Base-by-base conservation (phyloP, 1,139 yeast genomes). In the Sugiyamaella japonica region DNA sequence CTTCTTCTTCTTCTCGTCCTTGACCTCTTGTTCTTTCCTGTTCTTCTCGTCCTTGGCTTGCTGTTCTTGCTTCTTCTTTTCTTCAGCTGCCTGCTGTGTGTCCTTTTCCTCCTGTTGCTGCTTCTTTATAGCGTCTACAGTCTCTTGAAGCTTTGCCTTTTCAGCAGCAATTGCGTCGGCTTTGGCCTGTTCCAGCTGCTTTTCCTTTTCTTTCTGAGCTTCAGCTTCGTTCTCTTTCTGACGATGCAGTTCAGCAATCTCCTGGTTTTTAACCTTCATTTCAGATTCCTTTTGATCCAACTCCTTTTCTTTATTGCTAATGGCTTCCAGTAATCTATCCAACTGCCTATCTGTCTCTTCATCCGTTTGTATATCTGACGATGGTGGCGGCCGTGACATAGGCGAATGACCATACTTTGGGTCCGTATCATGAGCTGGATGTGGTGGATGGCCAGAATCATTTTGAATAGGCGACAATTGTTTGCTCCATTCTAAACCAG, bases 1-100 rank as follows among this genome's bases (percentile, higher is more conserved):
- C 46, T 39, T 15, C 15, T 50, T 13, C 38, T 52, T 53, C 50
- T 43, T 52, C 49, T 38, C 37, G 31, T 51, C 46, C 36, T 32
- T 44, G 45, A 41, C 41, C 31, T 40, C 34, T 20, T 32, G 25
- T 41, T 48, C 23, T 36, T 48, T 15, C 10, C 32, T 40, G 16
- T 38, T 38, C n/a, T 8, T 5, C 13, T 36, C 25, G 9, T 12
- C 41, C 9, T 7, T 23, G 9, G 41, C 41, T 28, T 38, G 5
- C 17, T 38, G 17, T 16, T 16, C 10, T 25, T 29, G 34, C n/a
- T 29, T 9, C n/a, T 29, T 29, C 34, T 29, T 12, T 20, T 20
- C 25, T 20, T 20, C 25, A 20, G 25, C 25, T 3, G 25, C 25
- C 25, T 20, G 25, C 25, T 20, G 25, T 20, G 3, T 20, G 3